Percentiles rank a stretch among this genome's conserved stretches.
Conservation (phyloP, 495 filamentous ascomycete genomes). For the Neurospora sublineolata region DNA sequence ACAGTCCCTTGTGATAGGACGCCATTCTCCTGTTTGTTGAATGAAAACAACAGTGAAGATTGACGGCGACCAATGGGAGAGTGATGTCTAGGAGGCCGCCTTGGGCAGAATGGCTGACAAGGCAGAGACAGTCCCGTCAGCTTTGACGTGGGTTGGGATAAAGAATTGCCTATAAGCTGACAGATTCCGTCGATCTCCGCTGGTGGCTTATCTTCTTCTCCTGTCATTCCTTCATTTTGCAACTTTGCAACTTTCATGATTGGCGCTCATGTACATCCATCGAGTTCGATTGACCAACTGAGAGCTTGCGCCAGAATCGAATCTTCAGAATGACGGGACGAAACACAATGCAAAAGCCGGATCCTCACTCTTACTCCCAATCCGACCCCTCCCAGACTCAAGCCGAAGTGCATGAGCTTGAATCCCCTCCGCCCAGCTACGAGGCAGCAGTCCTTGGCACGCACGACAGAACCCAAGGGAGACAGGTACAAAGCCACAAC, state of each 20-base stretch:
- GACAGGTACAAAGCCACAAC: neutral
- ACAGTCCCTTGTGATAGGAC: neutral
- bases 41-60: neutral
- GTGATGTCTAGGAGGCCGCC: neutral
- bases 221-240: neutral
- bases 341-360: neutral
- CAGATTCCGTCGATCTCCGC: neutral
- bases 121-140: neutral
- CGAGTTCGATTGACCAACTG: neutral
- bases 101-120: neutral
- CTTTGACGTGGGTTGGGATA: neutral
- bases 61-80: neutral
- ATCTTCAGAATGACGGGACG: neutral
- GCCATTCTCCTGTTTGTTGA: neutral
- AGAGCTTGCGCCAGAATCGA: neutral
- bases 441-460: neutral
- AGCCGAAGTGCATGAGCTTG: neutral
- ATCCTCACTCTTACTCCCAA: neutral
- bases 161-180: neutral
- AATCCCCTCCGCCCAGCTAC: neutral
- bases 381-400: neutral
- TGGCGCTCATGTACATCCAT: neutral
- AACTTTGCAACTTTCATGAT: neutral
- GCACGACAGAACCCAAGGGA: neutral
- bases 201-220: neutral